Evolutionary conservation across 208 protist genomes (phyloP).

Genomic region (Phytomonas serpens): DNA sequence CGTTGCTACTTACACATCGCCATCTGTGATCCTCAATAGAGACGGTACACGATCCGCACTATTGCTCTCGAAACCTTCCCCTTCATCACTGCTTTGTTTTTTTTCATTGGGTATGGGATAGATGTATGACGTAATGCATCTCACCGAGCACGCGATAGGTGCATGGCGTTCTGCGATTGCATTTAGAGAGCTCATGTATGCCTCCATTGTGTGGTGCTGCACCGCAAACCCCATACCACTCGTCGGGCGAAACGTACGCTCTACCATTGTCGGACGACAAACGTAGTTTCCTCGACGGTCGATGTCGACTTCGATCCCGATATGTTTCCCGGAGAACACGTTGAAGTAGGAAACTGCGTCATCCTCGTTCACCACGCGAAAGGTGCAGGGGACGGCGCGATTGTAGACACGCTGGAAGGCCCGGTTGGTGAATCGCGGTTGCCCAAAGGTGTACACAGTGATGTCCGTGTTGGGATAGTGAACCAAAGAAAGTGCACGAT

Average conservation of each 20-base stretch:
- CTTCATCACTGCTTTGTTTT: slow-evolving; percentile 9
- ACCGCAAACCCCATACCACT: slow-evolving; percentile 32
- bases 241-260: slow-evolving; percentile 55
- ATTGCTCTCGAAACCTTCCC: neutral
- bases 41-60: neutral
- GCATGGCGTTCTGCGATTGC: slow-evolving; percentile 36
- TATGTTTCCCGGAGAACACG: slow-evolving; percentile 49
- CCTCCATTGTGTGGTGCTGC: slow-evolving; percentile 38
- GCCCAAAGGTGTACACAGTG: slow-evolving; percentile 79
- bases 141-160: slow-evolving; percentile 20
- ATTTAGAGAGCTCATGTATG: slow-evolving; percentile 64
- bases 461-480: slow-evolving; percentile 45
- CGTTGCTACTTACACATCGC: neutral
- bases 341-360: slow-evolving; percentile 64
- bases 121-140: slow-evolving; percentile 30
- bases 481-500: slow-evolving; percentile 38
- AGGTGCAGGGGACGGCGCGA: slow-evolving; percentile 56
- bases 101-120: slow-evolving; percentile 9
- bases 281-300: slow-evolving; percentile 73
- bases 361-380: slow-evolving; percentile 82
- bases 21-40: neutral
- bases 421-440: slow-evolving; percentile 65
- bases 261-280: slow-evolving; percentile 75
- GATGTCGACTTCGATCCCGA: slow-evolving; percentile 73
- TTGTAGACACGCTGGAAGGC: slow-evolving; percentile 71